Conservation (phyloP, 371 early-diverging fungal genomes). For the Mucor saturninus region DNA sequence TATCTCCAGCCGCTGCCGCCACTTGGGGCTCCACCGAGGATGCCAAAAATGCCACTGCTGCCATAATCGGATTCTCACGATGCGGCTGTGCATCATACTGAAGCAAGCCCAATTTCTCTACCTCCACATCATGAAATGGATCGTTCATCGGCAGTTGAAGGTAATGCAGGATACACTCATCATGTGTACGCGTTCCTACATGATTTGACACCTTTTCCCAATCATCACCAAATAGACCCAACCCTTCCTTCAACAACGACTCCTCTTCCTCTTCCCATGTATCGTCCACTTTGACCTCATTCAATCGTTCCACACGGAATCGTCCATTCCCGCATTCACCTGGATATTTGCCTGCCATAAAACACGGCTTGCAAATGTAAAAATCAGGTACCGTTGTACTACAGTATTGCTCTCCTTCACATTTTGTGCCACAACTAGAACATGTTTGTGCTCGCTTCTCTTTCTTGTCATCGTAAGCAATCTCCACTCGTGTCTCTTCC, state of each 20-base stretch:
- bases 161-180: slow-evolving; percentile 51
- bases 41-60: slow-evolving; percentile 94
- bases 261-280: slow-evolving; percentile 48
- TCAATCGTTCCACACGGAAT: slow-evolving; percentile 17
- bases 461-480: slow-evolving; percentile 1
- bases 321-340: slow-evolving; percentile 41
- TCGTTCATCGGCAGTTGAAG: slow-evolving; percentile 60
- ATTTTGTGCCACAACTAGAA: slow-evolving; percentile 10
- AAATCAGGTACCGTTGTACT: slow-evolving; percentile 12
- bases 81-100: slow-evolving; percentile 65
- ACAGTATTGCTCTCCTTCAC: slow-evolving; percentile 19
- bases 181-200: slow-evolving; percentile 47
- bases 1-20: slow-evolving; percentile 83
- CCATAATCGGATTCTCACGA: slow-evolving; percentile 95
- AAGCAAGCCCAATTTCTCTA: slow-evolving; percentile 45
- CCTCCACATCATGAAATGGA: slow-evolving; percentile 63
- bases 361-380: slow-evolving; percentile 29
- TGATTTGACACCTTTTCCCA: slow-evolving; percentile 52
- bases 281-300: slow-evolving; percentile 16
- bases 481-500: neutral
- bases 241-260: slow-evolving; percentile 36
- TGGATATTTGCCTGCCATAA: slow-evolving; percentile 47
- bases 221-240: slow-evolving; percentile 36
- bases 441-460: slow-evolving; percentile 23
- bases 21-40: slow-evolving; percentile 93